These are phyloP conservation scores for Trypanosoma mega DNA, from an alignment of 208 protist species.

Conservation along the genomic window DNA sequence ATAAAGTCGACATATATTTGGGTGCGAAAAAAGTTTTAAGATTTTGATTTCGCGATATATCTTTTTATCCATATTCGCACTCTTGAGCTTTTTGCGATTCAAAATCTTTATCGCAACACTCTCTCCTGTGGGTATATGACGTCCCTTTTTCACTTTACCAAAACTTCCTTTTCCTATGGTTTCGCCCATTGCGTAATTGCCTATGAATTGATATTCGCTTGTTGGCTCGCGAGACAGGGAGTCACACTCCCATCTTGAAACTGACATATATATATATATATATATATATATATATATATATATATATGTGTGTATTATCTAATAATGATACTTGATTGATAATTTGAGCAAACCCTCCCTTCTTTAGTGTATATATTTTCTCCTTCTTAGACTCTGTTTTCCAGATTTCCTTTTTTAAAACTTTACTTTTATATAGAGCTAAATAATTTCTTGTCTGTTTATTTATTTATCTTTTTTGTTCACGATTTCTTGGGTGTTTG, in stretches of 20 bases:
- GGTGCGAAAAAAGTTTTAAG: constrained; percentile 97
- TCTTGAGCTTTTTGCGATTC: constrained; percentile 97
- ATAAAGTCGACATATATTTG: constrained; percentile 99
- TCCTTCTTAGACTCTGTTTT: too few species aligned
- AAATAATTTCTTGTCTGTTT: too few species aligned
- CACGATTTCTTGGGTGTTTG: too few species aligned
- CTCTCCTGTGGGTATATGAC: constrained; percentile 95
- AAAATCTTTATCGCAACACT: constrained; percentile 99
- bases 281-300: too few species aligned
- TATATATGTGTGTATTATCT: too few species aligned
- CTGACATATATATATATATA: constrained; percentile 4
- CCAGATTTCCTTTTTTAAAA: too few species aligned
- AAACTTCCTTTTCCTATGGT: constrained; percentile 99
- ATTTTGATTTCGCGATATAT: constrained; percentile 98
- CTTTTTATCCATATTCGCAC: constrained; percentile 91
- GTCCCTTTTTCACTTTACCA: constrained; percentile 99
- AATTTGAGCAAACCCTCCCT: too few species aligned
- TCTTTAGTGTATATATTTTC: too few species aligned
- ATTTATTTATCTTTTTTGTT: too few species aligned
- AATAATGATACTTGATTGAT: too few species aligned
- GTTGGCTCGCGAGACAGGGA: not conserved
- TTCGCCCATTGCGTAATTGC: constrained; percentile 97
- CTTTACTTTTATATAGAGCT: too few species aligned
- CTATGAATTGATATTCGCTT: constrained; percentile 81
- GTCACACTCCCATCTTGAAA: not conserved